Conservation (phyloP, 495 filamentous ascomycete species). For the Ramalina intermedia region DNA sequence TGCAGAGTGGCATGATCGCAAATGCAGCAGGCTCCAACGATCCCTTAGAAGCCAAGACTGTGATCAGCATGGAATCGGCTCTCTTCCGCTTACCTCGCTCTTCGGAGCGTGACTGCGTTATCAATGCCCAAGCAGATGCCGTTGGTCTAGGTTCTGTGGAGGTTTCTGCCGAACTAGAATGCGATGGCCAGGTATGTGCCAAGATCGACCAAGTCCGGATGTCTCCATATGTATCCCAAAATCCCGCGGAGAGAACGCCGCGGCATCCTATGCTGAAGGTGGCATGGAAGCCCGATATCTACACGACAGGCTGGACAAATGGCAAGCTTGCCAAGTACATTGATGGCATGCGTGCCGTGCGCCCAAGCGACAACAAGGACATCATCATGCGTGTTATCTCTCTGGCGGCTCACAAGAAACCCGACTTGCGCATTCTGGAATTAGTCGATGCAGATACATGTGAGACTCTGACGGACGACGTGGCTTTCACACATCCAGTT, state of each 20-base stretch:
- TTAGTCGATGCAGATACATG: no score
- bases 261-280: conserved; percentile 4
- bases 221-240: not conserved
- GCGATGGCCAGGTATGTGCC: not conserved
- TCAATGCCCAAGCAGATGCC: not conserved
- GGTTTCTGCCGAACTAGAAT: not conserved
- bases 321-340: no score
- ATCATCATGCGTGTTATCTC: no score
- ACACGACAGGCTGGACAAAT: no score
- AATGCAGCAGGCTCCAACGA: conserved; percentile 2
- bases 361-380: no score
- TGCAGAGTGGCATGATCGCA: conserved; percentile 18
- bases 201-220: not conserved
- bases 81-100: not conserved
- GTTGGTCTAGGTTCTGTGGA: not conserved
- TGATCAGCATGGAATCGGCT: conserved; percentile 3
- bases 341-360: no score
- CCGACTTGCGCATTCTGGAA: no score
- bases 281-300: not conserved
- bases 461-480: no score
- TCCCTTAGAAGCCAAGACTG: conserved; percentile 2
- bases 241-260: not conserved
- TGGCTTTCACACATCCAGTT: no score
- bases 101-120: not conserved
- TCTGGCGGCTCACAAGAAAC: no score